Base-by-base conservation (phyloP, 345 rosid species). In the Aegle marmelos region DNA sequence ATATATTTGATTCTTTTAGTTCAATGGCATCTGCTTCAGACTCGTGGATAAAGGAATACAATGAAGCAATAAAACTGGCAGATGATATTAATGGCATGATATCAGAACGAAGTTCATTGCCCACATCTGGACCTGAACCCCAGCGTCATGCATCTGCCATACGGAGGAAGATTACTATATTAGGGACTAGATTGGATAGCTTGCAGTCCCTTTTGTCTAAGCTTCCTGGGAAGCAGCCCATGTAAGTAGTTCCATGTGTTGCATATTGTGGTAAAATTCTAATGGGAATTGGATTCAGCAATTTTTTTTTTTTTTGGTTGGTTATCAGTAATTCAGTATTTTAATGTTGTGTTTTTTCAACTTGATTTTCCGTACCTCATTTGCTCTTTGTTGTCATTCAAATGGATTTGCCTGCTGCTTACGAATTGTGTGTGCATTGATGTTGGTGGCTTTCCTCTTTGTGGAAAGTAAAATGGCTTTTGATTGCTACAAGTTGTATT, bases 1-100 rank as follows among this genome's bases (percentile, higher is more conserved):
- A 28, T 76, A 36, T 80, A 41, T 27, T 21, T 63, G 25, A n/a
- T 57, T 75, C 31, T 71, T 79, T 21, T 67, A 84, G 86, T 78
- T 30, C 65, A 64, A 94, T 94, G 98, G 94, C 89, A 17, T 88
- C 98, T 79, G 85, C 94, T 0, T 85, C 89, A 24, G 98, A 94
- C 74, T 76, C 95, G 17, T 94, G 98, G 98, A 73, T 93, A 88
- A 93, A 85, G 83, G 97, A 91, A 73, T 94, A 89, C 75, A 89
- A 91, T 68, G 98, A 91, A 79, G 98, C 97, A 22, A 78, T 86
- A 10, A 94, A 88, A 76, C 82, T 94, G 80, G 82, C 90, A 0
- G 98, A 94, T 74, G 98, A 94, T 64, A 91, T 94, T 66, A 88
- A 82, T 81, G 93, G 88, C 63, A 96, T 94, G 99, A 89, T 94